Percentiles rank a stretch among this genome's conserved stretches.
These are phyloP conservation scores for Papiliotrema nemorosa DNA, from an alignment of 1,284 basidiomycete species.

Conservation along the genomic window DNA sequence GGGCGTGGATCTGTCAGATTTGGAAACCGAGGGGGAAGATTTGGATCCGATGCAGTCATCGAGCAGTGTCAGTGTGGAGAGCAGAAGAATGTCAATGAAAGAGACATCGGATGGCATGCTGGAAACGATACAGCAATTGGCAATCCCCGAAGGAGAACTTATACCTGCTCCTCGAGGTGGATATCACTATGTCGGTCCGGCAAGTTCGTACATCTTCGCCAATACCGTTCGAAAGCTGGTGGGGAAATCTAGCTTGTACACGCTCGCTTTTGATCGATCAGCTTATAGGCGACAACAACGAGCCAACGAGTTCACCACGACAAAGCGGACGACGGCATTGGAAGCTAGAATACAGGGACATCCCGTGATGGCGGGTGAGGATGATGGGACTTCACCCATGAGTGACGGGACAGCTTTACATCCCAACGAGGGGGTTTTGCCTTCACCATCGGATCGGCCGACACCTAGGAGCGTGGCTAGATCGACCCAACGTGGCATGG, in stretches of 20 bases:
- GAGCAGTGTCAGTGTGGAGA: background rate
- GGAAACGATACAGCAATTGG: no score
- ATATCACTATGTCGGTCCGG: slow-evolving; percentile 18
- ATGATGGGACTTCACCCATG: background rate
- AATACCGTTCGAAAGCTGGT: slow-evolving; percentile 10
- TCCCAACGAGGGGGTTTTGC: background rate
- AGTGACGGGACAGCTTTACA: background rate
- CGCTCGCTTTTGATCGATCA: slow-evolving; percentile 12
- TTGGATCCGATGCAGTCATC: background rate
- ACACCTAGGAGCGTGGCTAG: no score
- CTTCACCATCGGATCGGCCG: background rate
- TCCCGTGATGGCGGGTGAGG: slow-evolving; percentile 12
- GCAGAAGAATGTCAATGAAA: no score
- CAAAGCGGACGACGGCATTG: slow-evolving; percentile 13
- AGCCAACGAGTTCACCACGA: slow-evolving; percentile 18
- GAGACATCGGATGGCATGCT: no score
- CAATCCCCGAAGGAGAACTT: slow-evolving; percentile 21
- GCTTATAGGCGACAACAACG: slow-evolving; percentile 12
- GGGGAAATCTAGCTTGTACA: slow-evolving; percentile 8
- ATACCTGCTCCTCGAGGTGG: slow-evolving; percentile 18
- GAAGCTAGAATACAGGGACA: slow-evolving; percentile 15
- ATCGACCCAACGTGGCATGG: no score
- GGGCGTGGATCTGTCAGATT: background rate
- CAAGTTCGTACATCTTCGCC: slow-evolving; percentile 16
- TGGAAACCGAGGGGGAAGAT: background rate